Evolutionary conservation across 139 green algal species (phyloP), one percentile per base, ranked within the genome.

Genomic region (Chlorokybus atmophyticus): DNA sequence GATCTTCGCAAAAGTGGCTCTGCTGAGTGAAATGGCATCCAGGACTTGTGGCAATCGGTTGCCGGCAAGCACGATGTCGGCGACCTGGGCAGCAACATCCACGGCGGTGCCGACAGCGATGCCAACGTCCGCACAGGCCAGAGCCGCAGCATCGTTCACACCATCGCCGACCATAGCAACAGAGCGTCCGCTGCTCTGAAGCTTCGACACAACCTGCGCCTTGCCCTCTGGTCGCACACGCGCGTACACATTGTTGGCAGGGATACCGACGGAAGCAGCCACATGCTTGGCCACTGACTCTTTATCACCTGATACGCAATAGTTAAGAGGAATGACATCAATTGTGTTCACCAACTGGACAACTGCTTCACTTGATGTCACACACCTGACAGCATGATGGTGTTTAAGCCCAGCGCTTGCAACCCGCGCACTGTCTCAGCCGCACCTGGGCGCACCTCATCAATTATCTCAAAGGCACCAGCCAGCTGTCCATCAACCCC

Each of bases 121-220:
- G 31, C 86, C 86, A 30, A 94, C 84, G 47, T 83, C 69, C 4
- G 88, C 82, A 1, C 74, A 72, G 14, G 83, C 84, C 19, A 95
- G 73, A 0, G 90, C 90, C 0, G 88, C 79, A 1, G 90, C 84
- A 64, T 98, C 90, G 65, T 98, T 98, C 29, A 97, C 82, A 48
- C 90, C 90, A 40, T 98, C 90, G 1, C 88, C 88, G 3, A 95
- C 84, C 86, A 95, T 93, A 2, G 81, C 85, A 38, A 95, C 84
- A 24, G 55, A 66, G n/a, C 26, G 7, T 6, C 82, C 79, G 1
- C 55, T 23, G 7, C 25, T 48, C 3, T 75, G 58, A 54, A 88
- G 60, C 26, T 62, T 23, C 7, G 7, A n/a, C 17, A 73, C 62
- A 8, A 65, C 40, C 2, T 53, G 54, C 0, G 41, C 69, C 32